Conservation (phyloP, 129 eudicot genomes). For the Chrysanthemum makinoi region DNA sequence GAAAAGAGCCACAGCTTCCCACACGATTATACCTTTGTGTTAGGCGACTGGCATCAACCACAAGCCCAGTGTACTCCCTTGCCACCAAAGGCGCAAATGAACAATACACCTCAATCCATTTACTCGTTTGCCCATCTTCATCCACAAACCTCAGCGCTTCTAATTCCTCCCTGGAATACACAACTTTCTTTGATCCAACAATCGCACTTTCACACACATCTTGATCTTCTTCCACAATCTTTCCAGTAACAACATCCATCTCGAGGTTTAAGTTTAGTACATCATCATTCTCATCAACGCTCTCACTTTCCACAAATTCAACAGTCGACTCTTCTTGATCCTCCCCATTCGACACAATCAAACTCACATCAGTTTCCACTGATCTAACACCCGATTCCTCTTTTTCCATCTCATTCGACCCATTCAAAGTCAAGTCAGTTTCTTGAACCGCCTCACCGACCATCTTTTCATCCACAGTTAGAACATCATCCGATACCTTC, state of each 20-base stretch:
- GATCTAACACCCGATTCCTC: not conserved
- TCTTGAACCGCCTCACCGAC: not conserved
- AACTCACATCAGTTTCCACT: constrained; percentile 3
- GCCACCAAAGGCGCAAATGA: constrained; percentile 29
- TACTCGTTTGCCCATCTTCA: constrained; percentile 27
- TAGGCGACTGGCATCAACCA: constrained; percentile 20
- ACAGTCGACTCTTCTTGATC: constrained; percentile 22
- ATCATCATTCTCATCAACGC: constrained; percentile 23
- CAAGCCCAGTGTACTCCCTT: constrained; percentile 33
- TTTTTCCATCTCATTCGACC: not conserved
- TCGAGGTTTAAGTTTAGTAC: not conserved
- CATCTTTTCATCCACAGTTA: not conserved
- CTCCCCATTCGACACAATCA: constrained; percentile 5
- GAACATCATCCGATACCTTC: constrained; percentile 3
- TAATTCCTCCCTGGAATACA: constrained; percentile 31
- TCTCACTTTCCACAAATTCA: constrained; percentile 16
- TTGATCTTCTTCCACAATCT: constrained; percentile 18
- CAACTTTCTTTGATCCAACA: constrained; percentile 23
- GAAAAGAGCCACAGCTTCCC: constrained; percentile 22
- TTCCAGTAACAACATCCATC: not conserved
- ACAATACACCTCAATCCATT: constrained; percentile 24
- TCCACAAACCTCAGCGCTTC: constrained; percentile 38
- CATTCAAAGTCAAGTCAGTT: not conserved
- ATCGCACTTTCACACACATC: not conserved
- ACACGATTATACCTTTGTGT: constrained; percentile 28